These are phyloP conservation scores for Zopfochytrium polystomum DNA, from an alignment of 371 early-diverging fungal species.

Conservation along the genomic window DNA sequence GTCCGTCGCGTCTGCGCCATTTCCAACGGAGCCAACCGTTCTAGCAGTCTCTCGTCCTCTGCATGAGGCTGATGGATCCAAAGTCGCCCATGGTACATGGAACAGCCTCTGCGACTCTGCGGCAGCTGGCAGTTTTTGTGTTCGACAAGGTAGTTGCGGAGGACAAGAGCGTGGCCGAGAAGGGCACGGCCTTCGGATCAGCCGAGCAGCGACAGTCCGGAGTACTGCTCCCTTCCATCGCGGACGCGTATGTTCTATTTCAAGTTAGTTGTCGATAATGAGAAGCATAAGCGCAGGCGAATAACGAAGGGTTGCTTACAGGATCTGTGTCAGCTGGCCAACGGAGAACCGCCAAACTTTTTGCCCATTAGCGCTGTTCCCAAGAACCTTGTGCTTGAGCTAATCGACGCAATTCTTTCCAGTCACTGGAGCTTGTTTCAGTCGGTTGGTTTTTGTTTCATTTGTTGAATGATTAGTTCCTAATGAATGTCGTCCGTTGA, in stretches of 20 bases:
- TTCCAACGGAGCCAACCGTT: background rate
- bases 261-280: slow-evolving; percentile 43
- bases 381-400: slow-evolving; percentile 83
- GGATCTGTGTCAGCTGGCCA: slow-evolving; percentile 47
- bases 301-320: slow-evolving; percentile 1
- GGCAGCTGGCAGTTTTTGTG: slow-evolving; percentile 87
- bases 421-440: slow-evolving; percentile 74
- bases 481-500: background rate
- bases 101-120: slow-evolving; percentile 91
- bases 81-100: slow-evolving; percentile 84
- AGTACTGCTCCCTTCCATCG: slow-evolving; percentile 7
- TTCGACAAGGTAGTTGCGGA: slow-evolving; percentile 87
- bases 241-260: slow-evolving; percentile 83
- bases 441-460: slow-evolving; percentile 48
- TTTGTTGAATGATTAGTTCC: background rate
- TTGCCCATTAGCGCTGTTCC: slow-evolving; percentile 64
- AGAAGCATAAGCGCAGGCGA: background rate
- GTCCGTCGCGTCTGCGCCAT: background rate
- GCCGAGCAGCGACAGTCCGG: background rate
- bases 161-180: slow-evolving; percentile 39
- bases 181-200: background rate
- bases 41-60: slow-evolving; percentile 71
- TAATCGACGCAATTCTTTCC: slow-evolving; percentile 84
- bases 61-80: slow-evolving; percentile 82
- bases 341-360: slow-evolving; percentile 47